Evolutionary conservation across 495 filamentous ascomycete genomes (phyloP).

Genomic region (Pyrenopolyporus hunteri): DNA sequence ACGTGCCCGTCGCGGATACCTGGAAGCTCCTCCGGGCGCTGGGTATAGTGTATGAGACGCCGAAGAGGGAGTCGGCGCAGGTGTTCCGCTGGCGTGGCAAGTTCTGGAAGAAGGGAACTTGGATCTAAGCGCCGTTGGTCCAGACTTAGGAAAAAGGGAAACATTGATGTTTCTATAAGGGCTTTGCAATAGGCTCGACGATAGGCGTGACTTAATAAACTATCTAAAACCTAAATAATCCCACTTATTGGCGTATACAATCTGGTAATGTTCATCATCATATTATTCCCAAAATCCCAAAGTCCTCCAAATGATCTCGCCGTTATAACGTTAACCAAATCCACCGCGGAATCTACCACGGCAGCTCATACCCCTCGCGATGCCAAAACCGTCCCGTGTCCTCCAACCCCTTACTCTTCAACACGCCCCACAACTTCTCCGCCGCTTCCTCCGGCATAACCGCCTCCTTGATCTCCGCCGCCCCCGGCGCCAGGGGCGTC

Average conservation of each 20-base stretch:
- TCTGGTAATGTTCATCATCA: not conserved
- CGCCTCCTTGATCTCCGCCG: constrained; percentile 65
- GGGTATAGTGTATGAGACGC: too few relatives aligned
- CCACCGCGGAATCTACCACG: constrained; percentile 1
- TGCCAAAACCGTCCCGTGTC: constrained; percentile 69
- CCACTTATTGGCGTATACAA: not conserved
- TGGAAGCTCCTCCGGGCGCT: constrained; percentile 24
- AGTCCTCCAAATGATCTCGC: too few relatives aligned
- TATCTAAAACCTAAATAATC: too few relatives aligned
- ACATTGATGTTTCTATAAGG: too few relatives aligned
- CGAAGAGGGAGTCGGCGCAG: too few relatives aligned
- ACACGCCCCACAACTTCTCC: constrained; percentile 57
- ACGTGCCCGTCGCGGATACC: constrained; percentile 25
- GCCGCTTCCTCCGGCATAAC: constrained; percentile 66
- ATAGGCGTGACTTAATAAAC: too few relatives aligned
- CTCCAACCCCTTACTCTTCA: constrained; percentile 52
- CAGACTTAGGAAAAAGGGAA: not conserved
- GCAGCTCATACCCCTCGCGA: constrained; percentile 72
- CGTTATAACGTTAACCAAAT: too few relatives aligned
- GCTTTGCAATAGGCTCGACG: too few relatives aligned
- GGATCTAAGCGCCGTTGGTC: not conserved
- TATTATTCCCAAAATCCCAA: too few relatives aligned
- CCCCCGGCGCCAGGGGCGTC: constrained; percentile 68
- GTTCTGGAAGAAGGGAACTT: not conserved
- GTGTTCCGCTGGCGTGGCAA: constrained; percentile 3